These are phyloP conservation scores for Conringia planisiliqua DNA, from an alignment of 345 rosid genomes.

Conservation along the genomic window DNA sequence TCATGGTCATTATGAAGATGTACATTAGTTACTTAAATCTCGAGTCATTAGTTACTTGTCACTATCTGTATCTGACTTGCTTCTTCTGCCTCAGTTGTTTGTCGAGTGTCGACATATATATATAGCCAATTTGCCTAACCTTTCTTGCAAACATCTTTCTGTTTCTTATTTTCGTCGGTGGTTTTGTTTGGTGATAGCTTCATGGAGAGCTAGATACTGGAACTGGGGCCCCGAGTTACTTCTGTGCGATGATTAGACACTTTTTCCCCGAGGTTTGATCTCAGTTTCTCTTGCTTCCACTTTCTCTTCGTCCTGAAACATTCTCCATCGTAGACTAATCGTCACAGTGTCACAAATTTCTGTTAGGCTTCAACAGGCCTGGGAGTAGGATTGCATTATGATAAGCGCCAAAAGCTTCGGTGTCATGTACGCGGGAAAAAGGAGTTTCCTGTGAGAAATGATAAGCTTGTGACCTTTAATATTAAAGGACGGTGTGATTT, in stretches of 20 bases:
- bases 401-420: constrained; percentile 62
- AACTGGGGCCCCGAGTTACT: constrained; percentile 56
- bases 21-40: not conserved
- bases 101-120: not conserved
- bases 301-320: not conserved
- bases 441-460: constrained; percentile 56
- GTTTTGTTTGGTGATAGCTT: constrained; percentile 44
- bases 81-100: not conserved
- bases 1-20: not conserved
- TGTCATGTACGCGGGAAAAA: constrained; percentile 68
- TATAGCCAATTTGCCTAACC: not conserved
- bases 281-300: not conserved
- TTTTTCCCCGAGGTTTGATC: constrained; percentile 59
- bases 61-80: not conserved
- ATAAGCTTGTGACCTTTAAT: constrained; percentile 52
- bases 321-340: not conserved
- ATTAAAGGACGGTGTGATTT: constrained; percentile 68
- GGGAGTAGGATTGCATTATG: constrained; percentile 66
- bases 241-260: constrained; percentile 67
- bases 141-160: not conserved
- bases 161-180: constrained; percentile 2
- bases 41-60: not conserved
- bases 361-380: constrained; percentile 59
- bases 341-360: constrained; percentile 5
- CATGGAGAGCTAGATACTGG: constrained; percentile 89